phyloP scores from a whole-genome alignment of 139 green algal species.

The Picochlorum sp. region DNA sequence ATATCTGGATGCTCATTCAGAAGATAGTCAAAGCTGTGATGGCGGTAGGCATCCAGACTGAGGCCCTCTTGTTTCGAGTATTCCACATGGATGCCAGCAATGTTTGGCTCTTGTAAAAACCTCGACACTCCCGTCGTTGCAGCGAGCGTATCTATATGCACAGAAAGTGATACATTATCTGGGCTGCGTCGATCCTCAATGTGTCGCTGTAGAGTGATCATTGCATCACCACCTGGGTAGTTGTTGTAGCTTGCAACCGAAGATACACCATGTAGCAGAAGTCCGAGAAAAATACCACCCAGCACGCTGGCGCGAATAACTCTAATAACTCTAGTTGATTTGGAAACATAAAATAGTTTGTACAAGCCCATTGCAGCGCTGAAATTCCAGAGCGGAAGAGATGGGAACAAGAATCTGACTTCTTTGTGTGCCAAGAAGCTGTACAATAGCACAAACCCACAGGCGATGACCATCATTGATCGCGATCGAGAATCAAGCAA shows the following conservation, averaged over 20 bases:
- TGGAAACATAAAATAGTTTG: not conserved
- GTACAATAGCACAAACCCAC: slow-evolving; percentile 60
- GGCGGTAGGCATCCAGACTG: slow-evolving; percentile 2
- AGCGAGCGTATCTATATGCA: slow-evolving; percentile 58
- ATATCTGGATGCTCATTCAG: slow-evolving; percentile 23
- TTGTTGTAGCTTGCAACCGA: slow-evolving; percentile 29
- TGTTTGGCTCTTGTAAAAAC: slow-evolving; percentile 38
- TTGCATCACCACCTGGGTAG: slow-evolving; percentile 57
- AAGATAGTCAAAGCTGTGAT: slow-evolving; percentile 32
- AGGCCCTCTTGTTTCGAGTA: slow-evolving; percentile 50
- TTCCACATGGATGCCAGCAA: slow-evolving; percentile 20
- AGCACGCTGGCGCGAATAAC: slow-evolving; percentile 1
- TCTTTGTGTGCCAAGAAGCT: slow-evolving; percentile 73
- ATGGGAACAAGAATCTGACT: slow-evolving; percentile 73
- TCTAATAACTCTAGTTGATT: not conserved
- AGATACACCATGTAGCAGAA: not conserved
- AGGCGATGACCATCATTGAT: slow-evolving; percentile 7
- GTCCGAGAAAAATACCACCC: not conserved
- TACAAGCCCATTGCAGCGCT: slow-evolving; percentile 33
- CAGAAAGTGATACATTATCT: not conserved
- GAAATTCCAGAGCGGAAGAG: slow-evolving; percentile 67
- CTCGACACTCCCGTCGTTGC: slow-evolving; percentile 68
- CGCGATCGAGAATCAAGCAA: slow-evolving; percentile 29
- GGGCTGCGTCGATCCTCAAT: not conserved
- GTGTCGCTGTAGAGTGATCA: slow-evolving; percentile 37